Percentiles rank a stretch among this genome's conserved stretches.
These are phyloP conservation scores for Dimocarpus longan DNA, from an alignment of 345 rosid genomes.

Conservation along the genomic window DNA sequence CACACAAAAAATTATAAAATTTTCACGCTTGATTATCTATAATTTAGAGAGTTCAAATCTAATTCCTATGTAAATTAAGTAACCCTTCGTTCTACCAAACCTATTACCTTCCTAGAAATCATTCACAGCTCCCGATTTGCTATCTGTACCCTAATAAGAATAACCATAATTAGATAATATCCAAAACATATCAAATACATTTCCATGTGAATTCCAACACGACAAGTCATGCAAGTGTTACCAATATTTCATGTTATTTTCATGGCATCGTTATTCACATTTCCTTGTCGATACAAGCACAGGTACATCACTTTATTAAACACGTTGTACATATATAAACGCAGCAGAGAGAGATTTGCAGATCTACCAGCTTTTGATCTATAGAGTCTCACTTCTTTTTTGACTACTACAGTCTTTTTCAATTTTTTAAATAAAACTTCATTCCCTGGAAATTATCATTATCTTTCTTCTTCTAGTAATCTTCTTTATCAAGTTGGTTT, in stretches of 20 bases:
- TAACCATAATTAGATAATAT: neutral
- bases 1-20: no score
- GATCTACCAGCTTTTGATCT: no score
- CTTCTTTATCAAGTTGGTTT: no score
- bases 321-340: no score
- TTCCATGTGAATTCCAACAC: neutral
- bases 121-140: no score
- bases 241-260: neutral
- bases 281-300: neutral
- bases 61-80: neutral
- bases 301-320: neutral
- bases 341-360: no score
- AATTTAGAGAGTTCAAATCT: no score
- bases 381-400: neutral
- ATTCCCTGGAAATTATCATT: no score
- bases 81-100: neutral
- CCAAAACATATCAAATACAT: neutral
- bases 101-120: no score
- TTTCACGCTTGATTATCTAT: no score
- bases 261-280: neutral
- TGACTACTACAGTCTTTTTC: neutral
- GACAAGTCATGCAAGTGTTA: neutral
- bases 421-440: no score
- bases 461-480: no score
- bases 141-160: neutral